A percentile compares a stretch with the other conserved stretches of the same genome.
Conservation (phyloP, 2,329 filamentous ascomycete species). For the Exserohilum rostratum region DNA sequence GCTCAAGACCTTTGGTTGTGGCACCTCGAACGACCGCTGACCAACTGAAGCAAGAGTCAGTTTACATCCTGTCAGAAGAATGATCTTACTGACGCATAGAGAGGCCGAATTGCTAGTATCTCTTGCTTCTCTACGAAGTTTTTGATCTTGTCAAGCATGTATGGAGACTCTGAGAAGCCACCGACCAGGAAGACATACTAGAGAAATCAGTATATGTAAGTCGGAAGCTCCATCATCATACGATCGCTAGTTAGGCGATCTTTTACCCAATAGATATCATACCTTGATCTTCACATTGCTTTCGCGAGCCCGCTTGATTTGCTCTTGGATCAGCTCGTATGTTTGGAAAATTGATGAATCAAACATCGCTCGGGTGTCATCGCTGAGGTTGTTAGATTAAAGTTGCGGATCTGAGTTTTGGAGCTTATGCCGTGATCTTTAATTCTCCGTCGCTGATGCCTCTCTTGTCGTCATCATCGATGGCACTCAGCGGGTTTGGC, state of each 20-base stretch:
- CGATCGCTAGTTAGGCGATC: no score
- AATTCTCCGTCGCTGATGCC: constrained; percentile 36
- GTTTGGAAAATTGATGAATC: constrained; percentile 14
- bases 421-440: constrained; percentile 22
- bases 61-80: fast-evolving
- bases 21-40: constrained; percentile 37
- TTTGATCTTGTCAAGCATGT: constrained; percentile 26
- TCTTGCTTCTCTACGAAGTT: background rate
- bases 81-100: constrained; percentile 22
- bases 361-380: constrained; percentile 29
- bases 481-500: constrained; percentile 20
- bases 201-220: background rate
- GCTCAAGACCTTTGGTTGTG: constrained; percentile 29
- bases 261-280: constrained; percentile 8
- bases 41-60: constrained; percentile 27
- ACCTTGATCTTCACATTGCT: constrained; percentile 9
- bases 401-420: no score
- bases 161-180: constrained; percentile 36
- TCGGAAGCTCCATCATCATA: background rate
- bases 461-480: constrained; percentile 23
- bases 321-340: constrained; percentile 19
- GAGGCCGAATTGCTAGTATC: constrained; percentile 19
- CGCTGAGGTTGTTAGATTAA: constrained; percentile 14
- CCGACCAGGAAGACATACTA: constrained; percentile 35
- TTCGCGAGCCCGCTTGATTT: constrained; percentile 10